Evolutionary conservation across 257 asterid genomes (phyloP), one percentile per base, ranked within the genome.

Genomic region (Ilex aquifolium): DNA sequence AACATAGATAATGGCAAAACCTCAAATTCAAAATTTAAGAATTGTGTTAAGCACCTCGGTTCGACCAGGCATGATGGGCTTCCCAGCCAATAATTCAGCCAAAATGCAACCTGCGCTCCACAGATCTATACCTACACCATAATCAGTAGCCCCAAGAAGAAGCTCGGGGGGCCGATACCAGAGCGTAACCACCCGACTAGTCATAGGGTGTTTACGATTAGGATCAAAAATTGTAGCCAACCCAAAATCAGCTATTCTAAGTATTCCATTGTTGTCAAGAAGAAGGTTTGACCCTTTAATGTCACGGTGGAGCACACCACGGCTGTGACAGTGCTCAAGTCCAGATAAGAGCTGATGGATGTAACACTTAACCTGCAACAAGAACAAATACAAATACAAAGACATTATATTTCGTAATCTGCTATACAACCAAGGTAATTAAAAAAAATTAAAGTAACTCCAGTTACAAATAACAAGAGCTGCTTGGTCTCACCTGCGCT

Each of bases 141-240:
- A 91, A 63, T 84, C 84, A 13, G 95, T 88, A 59, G 98, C 95
- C 17, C 98, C 98, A 44, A 91, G 85, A 67, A 91, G 95, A 59
- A 91, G 82, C 80, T 91, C 98, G 1, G 98, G 98, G 29, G 96
- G 96, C 65, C 98, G 76, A 71, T 91, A 91, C 98, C 98, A 88
- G 32, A 91, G 81, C 57, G 98, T 91, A 64, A 91, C 96, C 55
- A 91, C 98, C 48, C 98, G 88, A 64, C 96, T 91, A 70, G 98
- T 91, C 95, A 91, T 84, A 21, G 88, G 91, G 59, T 84, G 96
- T 79, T 81, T 91, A 65, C 75, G 85, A 61, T 69, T 76, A 62
- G 91, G 96, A 80, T 91, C 85, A 44, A 84, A 91, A 16, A 85
- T 78, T n/a, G 96, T 81, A 62, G 98, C 96, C 84, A 91, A 67